These are phyloP conservation scores for Monosporascus ibericus DNA, from an alignment of 2,329 filamentous ascomycete species.

Conservation along the genomic window DNA sequence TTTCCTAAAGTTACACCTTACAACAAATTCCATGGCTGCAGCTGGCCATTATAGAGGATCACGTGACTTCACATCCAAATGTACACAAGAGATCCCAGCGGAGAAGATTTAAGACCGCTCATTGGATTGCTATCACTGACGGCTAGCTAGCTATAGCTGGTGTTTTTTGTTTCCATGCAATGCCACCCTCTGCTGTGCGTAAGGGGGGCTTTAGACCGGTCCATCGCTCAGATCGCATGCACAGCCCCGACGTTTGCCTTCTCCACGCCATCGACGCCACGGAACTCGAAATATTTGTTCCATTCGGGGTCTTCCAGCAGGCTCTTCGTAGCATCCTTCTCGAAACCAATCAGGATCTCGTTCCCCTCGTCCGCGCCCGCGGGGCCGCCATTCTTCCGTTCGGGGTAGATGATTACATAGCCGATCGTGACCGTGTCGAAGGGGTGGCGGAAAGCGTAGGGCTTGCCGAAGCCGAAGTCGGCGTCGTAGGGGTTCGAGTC, in stretches of 20 bases:
- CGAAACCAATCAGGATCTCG: slow-evolving; percentile 13
- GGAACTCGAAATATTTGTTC: slow-evolving; percentile 14
- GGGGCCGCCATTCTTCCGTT: slow-evolving; percentile 2
- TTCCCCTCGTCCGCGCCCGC: slow-evolving; percentile 12
- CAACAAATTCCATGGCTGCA: no score
- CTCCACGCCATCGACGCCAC: slow-evolving; percentile 9
- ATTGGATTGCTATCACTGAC: no score
- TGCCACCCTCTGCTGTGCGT: no score
- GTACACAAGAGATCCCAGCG: no score
- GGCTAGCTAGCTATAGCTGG: no score
- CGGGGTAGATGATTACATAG: slow-evolving; percentile 9
- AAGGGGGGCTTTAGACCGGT: no score
- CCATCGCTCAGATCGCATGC: no score
- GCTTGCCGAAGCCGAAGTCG: slow-evolving; percentile 15
- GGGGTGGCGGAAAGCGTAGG: slow-evolving; percentile 10
- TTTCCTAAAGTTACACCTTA: no score
- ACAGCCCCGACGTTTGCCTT: not conserved
- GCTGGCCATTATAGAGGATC: no score
- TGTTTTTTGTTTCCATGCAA: no score
- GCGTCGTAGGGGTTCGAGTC: slow-evolving; percentile 7
- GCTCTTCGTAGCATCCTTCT: slow-evolving; percentile 7
- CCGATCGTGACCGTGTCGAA: slow-evolving; percentile 8
- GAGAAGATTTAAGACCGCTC: no score
- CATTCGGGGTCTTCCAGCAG: slow-evolving; percentile 14
- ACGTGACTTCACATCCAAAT: no score